phyloP scores from a whole-genome alignment of 2,329 filamentous ascomycete species.

The Alternaria viburni region DNA sequence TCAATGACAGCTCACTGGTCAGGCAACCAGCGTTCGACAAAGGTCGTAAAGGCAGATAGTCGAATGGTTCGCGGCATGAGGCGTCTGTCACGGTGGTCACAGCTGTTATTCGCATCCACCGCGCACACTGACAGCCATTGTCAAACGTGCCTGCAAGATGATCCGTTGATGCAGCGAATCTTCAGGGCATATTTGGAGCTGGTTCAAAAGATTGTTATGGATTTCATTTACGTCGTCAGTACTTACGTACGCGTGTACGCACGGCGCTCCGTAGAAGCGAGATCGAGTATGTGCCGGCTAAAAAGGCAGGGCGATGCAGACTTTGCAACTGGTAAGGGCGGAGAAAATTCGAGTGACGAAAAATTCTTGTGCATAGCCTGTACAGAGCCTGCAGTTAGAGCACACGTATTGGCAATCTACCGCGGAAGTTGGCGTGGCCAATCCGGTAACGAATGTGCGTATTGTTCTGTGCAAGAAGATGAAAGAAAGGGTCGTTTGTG shows the following conservation, averaged over 20 bases:
- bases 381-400: constrained; percentile 1
- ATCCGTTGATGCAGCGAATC: not conserved
- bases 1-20: not conserved
- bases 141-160: not conserved
- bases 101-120: not conserved
- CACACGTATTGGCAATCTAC: constrained; percentile 3
- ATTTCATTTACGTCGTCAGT: not conserved
- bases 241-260: not conserved
- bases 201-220: not conserved
- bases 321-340: not conserved
- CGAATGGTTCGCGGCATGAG: not conserved
- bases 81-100: not conserved
- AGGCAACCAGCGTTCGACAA: not conserved
- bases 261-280: not conserved
- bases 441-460: not conserved
- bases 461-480: not conserved
- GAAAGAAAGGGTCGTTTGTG: not conserved
- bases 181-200: not conserved
- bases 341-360: not conserved
- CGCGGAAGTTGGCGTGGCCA: not conserved
- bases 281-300: constrained; percentile 1
- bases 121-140: not conserved
- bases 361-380: constrained; percentile 1
- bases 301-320: constrained; percentile 5
- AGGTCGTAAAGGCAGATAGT: not conserved